Percentiles rank a stretch among this genome's conserved stretches.
Conservation (phyloP, 192 early-diverging fungal genomes). For the Dimargaris xerosporica region DNA sequence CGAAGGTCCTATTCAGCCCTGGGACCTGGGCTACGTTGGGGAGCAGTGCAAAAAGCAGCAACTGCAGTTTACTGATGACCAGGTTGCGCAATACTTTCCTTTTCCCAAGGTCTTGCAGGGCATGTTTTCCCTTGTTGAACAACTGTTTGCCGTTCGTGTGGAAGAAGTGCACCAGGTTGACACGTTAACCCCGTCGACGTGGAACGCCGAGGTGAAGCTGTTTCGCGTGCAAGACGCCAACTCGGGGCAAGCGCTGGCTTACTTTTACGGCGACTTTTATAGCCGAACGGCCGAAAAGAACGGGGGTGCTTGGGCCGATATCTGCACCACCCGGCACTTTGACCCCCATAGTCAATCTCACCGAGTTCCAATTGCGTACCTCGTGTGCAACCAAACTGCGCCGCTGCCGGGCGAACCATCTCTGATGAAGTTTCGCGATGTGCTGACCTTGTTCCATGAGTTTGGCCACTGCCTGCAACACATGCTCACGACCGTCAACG, state of each 20-base stretch:
- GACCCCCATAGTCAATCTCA: constrained; percentile 19
- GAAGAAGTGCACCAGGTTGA: constrained; percentile 18
- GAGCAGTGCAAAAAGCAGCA: constrained; percentile 38
- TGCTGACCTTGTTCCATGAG: constrained; percentile 45
- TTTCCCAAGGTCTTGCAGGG: constrained; percentile 37
- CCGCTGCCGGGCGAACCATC: constrained; percentile 28
- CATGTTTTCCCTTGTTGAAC: constrained; percentile 33
- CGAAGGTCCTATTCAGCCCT: constrained; percentile 25
- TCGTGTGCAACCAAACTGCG: constrained; percentile 40
- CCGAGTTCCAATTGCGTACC: constrained; percentile 34
- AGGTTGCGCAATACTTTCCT: constrained; percentile 35
- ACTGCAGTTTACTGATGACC: constrained; percentile 34
- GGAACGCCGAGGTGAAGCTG: constrained; percentile 40
- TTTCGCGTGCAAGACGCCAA: constrained; percentile 33
- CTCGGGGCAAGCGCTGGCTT: constrained; percentile 24
- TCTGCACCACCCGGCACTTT: constrained; percentile 29
- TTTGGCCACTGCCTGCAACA: constrained; percentile 48
- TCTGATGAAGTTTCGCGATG: constrained; percentile 41
- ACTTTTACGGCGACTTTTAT: constrained; percentile 48
- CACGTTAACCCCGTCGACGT: constrained; percentile 18
- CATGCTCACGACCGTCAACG: constrained; percentile 39
- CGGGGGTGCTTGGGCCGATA: constrained; percentile 44
- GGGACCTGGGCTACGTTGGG: constrained; percentile 30
- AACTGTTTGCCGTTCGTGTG: constrained; percentile 33
- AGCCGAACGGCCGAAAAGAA: constrained; percentile 34